Evolutionary conservation across 306 rosid genomes (phyloP), one percentile per base, ranked within the genome.

Genomic region (Trifolium dubium): DNA sequence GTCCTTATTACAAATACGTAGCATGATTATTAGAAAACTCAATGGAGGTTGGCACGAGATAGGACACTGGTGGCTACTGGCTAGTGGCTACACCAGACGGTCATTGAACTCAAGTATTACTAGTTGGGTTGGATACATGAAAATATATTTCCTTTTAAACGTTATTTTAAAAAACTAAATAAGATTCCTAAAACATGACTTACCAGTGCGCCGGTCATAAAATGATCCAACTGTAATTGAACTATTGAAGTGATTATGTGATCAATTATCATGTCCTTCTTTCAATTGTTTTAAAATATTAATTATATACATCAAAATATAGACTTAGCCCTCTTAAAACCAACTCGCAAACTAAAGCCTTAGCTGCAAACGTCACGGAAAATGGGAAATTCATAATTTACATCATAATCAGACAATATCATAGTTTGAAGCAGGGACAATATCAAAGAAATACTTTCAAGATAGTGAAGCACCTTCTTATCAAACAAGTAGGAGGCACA

Each of bases 1-100:
- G 65, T 31, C 10, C 5, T 6, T 6, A 60, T 31, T 31, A 4
- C 5, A 59, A 30, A 59, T 6, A 30, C 39, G 40, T 19, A 59
- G 64, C 64, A 59, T 18, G 34, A 13, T 35, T 34, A 4, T 65
- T 18, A 18, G 32, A 65, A 19, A 65, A 10, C 17, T 5, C 15
- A 19, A 11, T 5, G 70, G 34, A 50, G 70, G 70, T 65, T 65
- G 53, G 54, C 54, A 65, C 35, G 53, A 65, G 70, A 65, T 18
- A 65, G 17, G 18, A 19, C 4, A 18, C 34, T 40, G 53, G 35
- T 40, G 32, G 70, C 18, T 65, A 12, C 17, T 40, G 32, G 70
- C 34, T 40, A 34, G 35, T 40, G 32, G 70, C 18, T 65, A 12
- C 17, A 40, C 46, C 67, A n/a, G 29, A 62, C 28, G 5, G 67